A percentile compares a stretch with the other conserved stretches of the same genome.
phyloP scores from a whole-genome alignment of 805 yeast genomes.

The Zygoascus ofunaensis region DNA sequence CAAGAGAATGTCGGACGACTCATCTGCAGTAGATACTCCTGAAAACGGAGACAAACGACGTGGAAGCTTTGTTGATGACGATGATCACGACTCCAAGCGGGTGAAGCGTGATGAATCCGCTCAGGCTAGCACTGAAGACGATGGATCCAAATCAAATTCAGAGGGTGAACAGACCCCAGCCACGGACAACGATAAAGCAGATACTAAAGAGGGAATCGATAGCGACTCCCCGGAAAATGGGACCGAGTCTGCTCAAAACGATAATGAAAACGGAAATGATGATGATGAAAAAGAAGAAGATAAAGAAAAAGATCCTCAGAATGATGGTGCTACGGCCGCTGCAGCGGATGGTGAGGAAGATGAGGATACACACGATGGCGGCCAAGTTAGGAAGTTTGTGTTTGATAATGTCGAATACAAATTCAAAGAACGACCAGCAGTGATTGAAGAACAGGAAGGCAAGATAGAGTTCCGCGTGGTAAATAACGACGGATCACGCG shows the following conservation, averaged over 20 bases:
- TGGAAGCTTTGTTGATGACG: slow-evolving; percentile 1
- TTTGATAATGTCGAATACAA: slow-evolving; percentile 75
- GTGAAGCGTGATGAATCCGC: slow-evolving; percentile 13
- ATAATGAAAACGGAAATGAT: slow-evolving; percentile 11
- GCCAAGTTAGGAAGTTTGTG: slow-evolving; percentile 39
- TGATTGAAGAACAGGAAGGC: slow-evolving; percentile 86
- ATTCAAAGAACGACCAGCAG: slow-evolving; percentile 89
- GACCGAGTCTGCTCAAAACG: too few relatives aligned
- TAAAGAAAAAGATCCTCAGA: slow-evolving; percentile 24
- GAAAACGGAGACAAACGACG: not conserved
- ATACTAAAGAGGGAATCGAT: slow-evolving; percentile 8
- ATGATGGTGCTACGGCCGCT: slow-evolving; percentile 8
- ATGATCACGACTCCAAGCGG: slow-evolving; percentile 22
- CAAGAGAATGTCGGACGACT: not conserved
- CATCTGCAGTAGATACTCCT: not conserved
- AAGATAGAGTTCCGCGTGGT: slow-evolving; percentile 93
- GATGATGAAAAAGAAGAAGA: slow-evolving; percentile 10
- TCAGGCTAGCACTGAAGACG: slow-evolving; percentile 19
- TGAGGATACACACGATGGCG: slow-evolving; percentile 23
- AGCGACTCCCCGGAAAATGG: too few relatives aligned
- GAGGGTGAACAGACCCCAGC: slow-evolving; percentile 5
- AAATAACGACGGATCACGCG: slow-evolving; percentile 83
- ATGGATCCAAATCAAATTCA: slow-evolving; percentile 6
- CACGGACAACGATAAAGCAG: slow-evolving; percentile 7
- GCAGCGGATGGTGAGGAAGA: slow-evolving; percentile 18